Evolutionary conservation across 2,329 filamentous ascomycete species (phyloP), one percentile per base, ranked within the genome.

Genomic region (Fusarium abutilonis): DNA sequence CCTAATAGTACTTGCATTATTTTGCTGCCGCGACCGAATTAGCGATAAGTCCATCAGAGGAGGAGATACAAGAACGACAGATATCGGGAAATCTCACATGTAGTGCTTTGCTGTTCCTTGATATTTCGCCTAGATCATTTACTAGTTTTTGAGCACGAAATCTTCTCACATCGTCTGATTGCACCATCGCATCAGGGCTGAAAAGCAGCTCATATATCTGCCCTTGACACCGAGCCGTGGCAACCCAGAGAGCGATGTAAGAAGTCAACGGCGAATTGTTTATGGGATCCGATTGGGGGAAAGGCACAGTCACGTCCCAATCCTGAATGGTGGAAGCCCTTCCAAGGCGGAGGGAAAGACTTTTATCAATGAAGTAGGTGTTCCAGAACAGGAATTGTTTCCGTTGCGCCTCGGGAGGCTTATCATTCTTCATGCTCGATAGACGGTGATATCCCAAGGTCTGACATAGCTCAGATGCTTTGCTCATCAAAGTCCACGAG

Each of bases 171-270:
- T 70, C 49, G 9, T 74, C 72, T 0, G 73, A 62, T 54, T 79
- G 74, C 2, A 72, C 68, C 14, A 79, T 72, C 0, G 78, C 75
- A 5, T 75, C 77, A 2, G 77, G 76, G 26, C 75, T 77, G 64
- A 87, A 87, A 3, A 87, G 71, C 4, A 80, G 74, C 66, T 86
- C 80, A 56, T 86, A 87, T 23, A 86, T 80, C 5, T 81, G 78
- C 3, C 83, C 82, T 49, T 86, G 82, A 9, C 84, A 79, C n/a
- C 77, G 77, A n/a, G 82, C 80, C 11, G 83, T 76, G 41, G 76
- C 70, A 28, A 84, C 77, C 82, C 83, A 86, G 1, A 81, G 64
- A 10, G 74, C 70, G 55, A 82, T 81, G 9, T 77, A 76, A 19
- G 73, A 72, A 6, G 66, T 56, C 10, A 73, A 38, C 2, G 70